A percentile compares a stretch with the other conserved stretches of the same genome.
Evolutionary conservation across 495 filamentous ascomycete genomes (phyloP).

Genomic region (Penicillium desertorum): DNA sequence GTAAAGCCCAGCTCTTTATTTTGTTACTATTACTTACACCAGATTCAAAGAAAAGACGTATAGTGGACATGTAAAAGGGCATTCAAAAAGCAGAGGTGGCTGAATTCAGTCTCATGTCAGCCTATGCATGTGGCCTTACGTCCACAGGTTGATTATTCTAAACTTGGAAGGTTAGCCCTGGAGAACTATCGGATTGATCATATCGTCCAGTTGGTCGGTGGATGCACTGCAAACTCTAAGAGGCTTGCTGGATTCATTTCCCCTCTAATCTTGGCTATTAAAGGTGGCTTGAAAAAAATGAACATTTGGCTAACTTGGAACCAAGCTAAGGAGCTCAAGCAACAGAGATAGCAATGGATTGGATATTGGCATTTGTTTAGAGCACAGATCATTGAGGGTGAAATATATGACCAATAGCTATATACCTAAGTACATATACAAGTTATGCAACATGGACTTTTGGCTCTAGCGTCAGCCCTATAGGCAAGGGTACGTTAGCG

Average conservation of each 20-base stretch:
- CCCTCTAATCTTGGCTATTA: background rate
- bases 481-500: conserved; percentile 14
- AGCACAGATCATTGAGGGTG: background rate
- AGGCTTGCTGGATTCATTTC: background rate
- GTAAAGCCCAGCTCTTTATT: no score
- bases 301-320: background rate
- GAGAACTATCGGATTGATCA: background rate
- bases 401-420: background rate
- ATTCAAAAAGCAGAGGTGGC: no score
- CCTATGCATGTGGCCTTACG: no score
- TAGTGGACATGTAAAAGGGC: no score
- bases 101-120: no score
- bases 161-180: no score
- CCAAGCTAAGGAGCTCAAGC: background rate
- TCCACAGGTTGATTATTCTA: no score
- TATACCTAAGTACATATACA: no score
- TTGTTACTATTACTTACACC: no score
- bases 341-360: background rate
- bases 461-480: conserved; percentile 29
- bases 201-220: background rate
- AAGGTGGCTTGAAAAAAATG: background rate
- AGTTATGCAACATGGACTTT: conserved; percentile 18
- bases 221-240: background rate
- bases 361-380: background rate
- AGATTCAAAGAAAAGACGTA: no score